Evolutionary conservation across 495 filamentous ascomycete genomes (phyloP).

Genomic region (Cetradonia linearis): DNA sequence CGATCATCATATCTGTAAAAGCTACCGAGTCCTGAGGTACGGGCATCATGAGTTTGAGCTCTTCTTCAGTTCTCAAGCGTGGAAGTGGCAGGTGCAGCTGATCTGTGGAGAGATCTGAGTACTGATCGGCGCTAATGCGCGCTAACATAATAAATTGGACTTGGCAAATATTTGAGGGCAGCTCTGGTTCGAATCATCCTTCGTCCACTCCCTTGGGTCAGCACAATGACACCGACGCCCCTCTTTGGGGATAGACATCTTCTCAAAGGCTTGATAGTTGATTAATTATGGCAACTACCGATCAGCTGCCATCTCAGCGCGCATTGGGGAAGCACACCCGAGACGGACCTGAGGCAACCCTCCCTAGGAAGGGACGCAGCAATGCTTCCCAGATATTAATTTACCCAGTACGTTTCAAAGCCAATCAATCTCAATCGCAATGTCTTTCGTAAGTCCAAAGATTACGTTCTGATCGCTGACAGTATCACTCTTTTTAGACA

Average conservation of each 20-base stretch:
- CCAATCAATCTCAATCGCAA: no score
- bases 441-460: background rate
- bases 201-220: background rate
- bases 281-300: background rate
- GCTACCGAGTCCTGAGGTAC: conserved; percentile 21
- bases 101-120: background rate
- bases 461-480: background rate
- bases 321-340: background rate
- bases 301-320: background rate
- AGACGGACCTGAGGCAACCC: background rate
- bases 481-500: background rate
- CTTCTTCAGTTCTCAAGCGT: background rate
- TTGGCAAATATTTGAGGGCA: conserved; percentile 7
- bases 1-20: conserved; percentile 33
- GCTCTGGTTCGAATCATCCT: background rate
- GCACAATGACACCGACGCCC: background rate
- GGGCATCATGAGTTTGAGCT: conserved; percentile 9
- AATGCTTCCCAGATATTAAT: background rate
- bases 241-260: background rate
- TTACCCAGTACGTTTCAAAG: background rate
- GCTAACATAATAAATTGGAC: background rate
- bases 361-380: background rate
- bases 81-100: background rate
- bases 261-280: background rate
- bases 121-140: background rate